Base-by-base conservation (phyloP, 1,139 yeast genomes). In the Saccharomyces hybrid region DNA sequence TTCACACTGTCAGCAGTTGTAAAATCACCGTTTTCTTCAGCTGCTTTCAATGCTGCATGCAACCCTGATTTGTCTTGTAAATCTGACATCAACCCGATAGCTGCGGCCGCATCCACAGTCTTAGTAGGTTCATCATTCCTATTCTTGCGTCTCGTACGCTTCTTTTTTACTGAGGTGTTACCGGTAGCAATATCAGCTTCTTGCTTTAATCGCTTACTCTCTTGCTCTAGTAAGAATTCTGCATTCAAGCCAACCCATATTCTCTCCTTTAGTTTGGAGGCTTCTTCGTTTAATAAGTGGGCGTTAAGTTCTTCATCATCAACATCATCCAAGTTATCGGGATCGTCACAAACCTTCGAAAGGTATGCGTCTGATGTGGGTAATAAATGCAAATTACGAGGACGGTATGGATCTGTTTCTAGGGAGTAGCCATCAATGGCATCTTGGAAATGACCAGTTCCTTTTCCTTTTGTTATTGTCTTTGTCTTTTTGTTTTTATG, bases 231-330 rank as follows among this genome's bases (percentile, higher is more conserved):
- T 56, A 93, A 74, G 65, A 83, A 95, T 34, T 91, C 98, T 57
- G 87, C 88, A 70, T 93, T 89, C 53, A 88, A 76, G 1, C 95
- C 90, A 55, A 87, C 82, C 98, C 99, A 93, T 4, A 90, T 81
- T 58, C 85, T 77, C 61, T 88, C 90, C 70, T 88, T 91, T 64
- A 83, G 66, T 55, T 75, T 72, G 11, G 82, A 78, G 61, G 93
- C 97, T 50, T 82, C 86, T 51, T 80, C 83, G 3, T 81, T 78
- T 54, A 93, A 73, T 51, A 88, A 67, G 48, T 83, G 76, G 0
- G 73, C 71, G 3, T 81, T 82, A 9, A 88, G 74, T 64, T 90
- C 96, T 21, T 81, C 87, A 65, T 90, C 97, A 61, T 88, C 96
- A 11, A 88, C 87, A 64, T 88, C 95, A 34, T 82, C 84, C 49